Percentiles rank a stretch among this genome's conserved stretches.
Evolutionary conservation across 202 grass and related monocot species (phyloP).

Genomic region (Setaria viridis): DNA sequence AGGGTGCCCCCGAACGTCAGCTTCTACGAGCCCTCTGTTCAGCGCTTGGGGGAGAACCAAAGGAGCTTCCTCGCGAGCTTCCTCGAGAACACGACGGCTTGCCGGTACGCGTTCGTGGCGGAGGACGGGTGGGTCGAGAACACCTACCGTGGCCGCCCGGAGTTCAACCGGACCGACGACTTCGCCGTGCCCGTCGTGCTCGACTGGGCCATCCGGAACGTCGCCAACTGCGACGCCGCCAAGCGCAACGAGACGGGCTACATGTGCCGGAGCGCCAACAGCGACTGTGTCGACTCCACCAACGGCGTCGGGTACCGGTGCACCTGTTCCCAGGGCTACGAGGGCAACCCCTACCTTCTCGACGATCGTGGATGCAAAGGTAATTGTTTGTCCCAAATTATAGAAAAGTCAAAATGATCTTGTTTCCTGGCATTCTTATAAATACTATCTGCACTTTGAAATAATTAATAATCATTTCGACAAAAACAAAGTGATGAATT

Average conservation of each 20-base stretch:
- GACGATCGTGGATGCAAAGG: constrained; percentile 56
- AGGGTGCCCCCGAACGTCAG: background rate
- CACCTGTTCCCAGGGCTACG: constrained; percentile 51
- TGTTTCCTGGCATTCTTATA: no score
- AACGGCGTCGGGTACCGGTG: constrained; percentile 56
- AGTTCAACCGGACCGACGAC: constrained; percentile 41
- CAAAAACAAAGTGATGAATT: no score
- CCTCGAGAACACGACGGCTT: constrained; percentile 16
- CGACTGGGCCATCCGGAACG: constrained; percentile 59
- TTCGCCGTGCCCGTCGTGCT: constrained; percentile 52
- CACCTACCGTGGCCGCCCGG: background rate
- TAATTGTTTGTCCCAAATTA: constrained; percentile 4
- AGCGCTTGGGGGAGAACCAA: no score
- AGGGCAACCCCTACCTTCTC: constrained; percentile 66
- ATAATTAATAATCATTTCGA: no score
- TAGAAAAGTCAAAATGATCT: no score
- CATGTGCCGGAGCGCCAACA: constrained; percentile 43
- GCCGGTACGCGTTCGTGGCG: constrained; percentile 50
- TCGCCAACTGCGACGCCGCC: constrained; percentile 43
- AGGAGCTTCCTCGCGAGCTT: no score
- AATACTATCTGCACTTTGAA: no score
- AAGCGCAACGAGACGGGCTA: constrained; percentile 35
- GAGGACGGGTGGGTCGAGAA: constrained; percentile 32
- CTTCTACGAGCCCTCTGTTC: constrained; percentile 1
- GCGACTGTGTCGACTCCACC: constrained; percentile 24